Evolutionary conservation across 495 filamentous ascomycete species (phyloP), one percentile per base, ranked within the genome.

Genomic region (Oidiodendron maius): DNA sequence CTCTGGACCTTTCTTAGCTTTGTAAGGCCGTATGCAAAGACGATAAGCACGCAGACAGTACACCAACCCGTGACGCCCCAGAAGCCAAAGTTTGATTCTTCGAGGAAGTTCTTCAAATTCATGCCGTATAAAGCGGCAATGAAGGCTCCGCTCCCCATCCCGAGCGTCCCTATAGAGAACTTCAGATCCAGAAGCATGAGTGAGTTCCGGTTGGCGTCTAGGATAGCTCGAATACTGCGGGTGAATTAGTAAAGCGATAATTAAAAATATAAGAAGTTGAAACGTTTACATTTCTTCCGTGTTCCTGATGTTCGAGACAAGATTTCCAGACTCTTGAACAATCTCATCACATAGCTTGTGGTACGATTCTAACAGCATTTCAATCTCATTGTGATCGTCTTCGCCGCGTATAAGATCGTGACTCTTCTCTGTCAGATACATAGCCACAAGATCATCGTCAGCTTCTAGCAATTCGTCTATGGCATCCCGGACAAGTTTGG

Each of bases 261-360:
- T 23, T 8, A 2, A 30, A 12, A 17, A 46, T 17, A 24, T 5
- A 28, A 9, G 26, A 12, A 3, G 15, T 40, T 63, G 26, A 30
- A 30, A 12, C 5, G 26, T 81, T 71, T 70, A 96, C 91, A 98
- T 93, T 75, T 98, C 93, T 68, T 98, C 93, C 0, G 93, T 98
- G 60, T 96, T 98, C 48, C 93, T 82, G 63, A 98, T 98, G 57
- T 85, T 87, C n/a, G 83, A 91, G 34, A 96, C 89, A 39, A 97
- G 66, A 63, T 95, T 96, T 44, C 88, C 87, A 42, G 88, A 86
- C 42, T 89, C 84, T 63, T 98, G 91, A 12, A 96, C 93, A 63
- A 98, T 95, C 71, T 98, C 93, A 66, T 98, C 93, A 61, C 86
- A 88, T 37, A 98, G 83, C 65, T 98, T 97, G 62, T 98, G 89